Evolutionary conservation across 1,284 basidiomycete genomes (phyloP).

Genomic region (Phlebopus sp.): DNA sequence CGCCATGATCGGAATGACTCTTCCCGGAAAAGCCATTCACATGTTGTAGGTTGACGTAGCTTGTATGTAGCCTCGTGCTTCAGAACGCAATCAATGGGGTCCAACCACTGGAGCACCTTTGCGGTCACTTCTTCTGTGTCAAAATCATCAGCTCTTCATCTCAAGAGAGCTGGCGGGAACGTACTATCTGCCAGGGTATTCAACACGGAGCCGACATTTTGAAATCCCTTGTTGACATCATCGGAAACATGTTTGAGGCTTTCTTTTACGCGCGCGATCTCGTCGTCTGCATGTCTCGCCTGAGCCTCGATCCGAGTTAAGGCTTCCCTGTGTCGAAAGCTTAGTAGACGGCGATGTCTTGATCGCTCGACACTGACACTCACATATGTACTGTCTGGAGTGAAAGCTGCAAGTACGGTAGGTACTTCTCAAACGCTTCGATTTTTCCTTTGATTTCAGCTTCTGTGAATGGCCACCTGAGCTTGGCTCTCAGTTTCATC

Average conservation of each 20-base stretch:
- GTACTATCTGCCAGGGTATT: too few species aligned
- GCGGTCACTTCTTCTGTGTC: background rate
- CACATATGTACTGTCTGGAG: background rate
- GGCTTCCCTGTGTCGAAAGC: too few species aligned
- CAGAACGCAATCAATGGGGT: background rate
- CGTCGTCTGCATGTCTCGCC: too few species aligned
- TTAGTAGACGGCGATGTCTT: too few species aligned
- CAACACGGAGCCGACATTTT: too few species aligned
- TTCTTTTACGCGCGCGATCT: too few species aligned
- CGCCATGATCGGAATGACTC: background rate
- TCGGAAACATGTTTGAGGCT: too few species aligned
- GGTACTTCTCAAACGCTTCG: background rate
- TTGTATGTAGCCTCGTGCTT: background rate
- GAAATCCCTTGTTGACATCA: too few species aligned
- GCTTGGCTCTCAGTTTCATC: background rate
- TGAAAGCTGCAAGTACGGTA: background rate
- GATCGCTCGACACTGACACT: too few species aligned
- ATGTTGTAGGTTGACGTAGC: background rate
- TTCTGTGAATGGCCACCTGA: background rate
- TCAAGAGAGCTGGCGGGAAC: too few species aligned
- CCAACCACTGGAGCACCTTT: background rate
- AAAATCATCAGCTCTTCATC: too few species aligned
- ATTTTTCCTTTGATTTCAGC: background rate
- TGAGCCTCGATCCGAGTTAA: too few species aligned
- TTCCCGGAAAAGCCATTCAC: constrained; percentile 2